phyloP scores from a whole-genome alignment of 2,329 filamentous ascomycete genomes.

The Cryphonectria radicalis region DNA sequence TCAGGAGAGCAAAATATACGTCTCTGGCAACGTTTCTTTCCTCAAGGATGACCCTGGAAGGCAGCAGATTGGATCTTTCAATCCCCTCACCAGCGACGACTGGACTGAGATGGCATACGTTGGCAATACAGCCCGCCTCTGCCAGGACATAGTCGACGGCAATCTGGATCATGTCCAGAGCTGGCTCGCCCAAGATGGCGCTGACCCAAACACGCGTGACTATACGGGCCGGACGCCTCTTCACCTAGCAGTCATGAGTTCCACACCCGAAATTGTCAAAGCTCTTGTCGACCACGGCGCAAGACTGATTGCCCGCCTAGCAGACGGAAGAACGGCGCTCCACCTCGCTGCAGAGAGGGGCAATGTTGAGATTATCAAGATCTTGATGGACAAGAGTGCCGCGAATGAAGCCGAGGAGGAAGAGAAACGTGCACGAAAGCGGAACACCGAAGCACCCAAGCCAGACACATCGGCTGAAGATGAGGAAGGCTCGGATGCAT shows the following conservation, averaged over 20 bases:
- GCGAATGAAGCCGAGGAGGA: slow-evolving; percentile 72
- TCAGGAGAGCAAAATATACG: slow-evolving; percentile 75
- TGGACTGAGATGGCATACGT: slow-evolving; percentile 94
- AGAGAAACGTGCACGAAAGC: slow-evolving; percentile 57
- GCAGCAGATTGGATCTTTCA: slow-evolving; percentile 73
- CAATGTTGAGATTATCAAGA: slow-evolving; percentile 68
- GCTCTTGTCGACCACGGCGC: slow-evolving; percentile 73
- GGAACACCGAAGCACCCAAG: slow-evolving; percentile 38
- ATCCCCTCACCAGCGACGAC: slow-evolving; percentile 79
- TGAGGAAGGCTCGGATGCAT: slow-evolving; percentile 40
- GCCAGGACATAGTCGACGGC: slow-evolving; percentile 78
- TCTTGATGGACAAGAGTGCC: slow-evolving; percentile 74
- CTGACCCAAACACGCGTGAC: slow-evolving; percentile 74
- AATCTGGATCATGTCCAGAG: slow-evolving; percentile 72
- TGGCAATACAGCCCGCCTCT: slow-evolving; percentile 76
- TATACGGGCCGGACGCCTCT: slow-evolving; percentile 79
- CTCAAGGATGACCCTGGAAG: slow-evolving; percentile 81
- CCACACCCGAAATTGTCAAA: slow-evolving; percentile 71
- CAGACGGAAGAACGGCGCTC: slow-evolving; percentile 81
- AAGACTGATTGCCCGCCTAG: slow-evolving; percentile 73
- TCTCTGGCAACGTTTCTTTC: slow-evolving; percentile 75
- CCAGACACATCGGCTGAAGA: slow-evolving; percentile 34
- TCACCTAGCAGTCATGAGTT: slow-evolving; percentile 73
- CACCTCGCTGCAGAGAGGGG: slow-evolving; percentile 79
- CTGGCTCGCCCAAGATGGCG: slow-evolving; percentile 70